Evolutionary conservation across 805 yeast genomes (phyloP), one percentile per base, ranked within the genome.

Genomic region (Hanseniaspora singularis): DNA sequence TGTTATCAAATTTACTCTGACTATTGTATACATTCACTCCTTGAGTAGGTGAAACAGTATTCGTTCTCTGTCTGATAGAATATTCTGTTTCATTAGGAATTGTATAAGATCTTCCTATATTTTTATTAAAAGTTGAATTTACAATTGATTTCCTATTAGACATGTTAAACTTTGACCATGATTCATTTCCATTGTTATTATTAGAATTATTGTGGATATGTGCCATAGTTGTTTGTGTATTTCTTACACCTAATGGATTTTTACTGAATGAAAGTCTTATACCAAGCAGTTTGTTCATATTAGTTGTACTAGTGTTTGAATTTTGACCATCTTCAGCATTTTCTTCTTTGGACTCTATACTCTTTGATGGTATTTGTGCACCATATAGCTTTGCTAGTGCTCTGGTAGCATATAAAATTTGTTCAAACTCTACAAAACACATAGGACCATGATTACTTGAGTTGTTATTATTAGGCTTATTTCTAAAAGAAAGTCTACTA

Each of bases 351-450:
- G n/a, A n/a, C n/a, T n/a, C n/a, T 15, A 33, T 14, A 8, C 19
- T 20, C 22, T 22, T 74, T 58, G 96, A 74, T 26, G 95, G 94
- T 56, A 92, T 71, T 10, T 92, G 86, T 52, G 92, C 72, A 14
- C 98, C 98, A 60, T 92, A 92, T 40, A 92, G 68, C 64, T 88
- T 96, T 27, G 95, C 95, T 50, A 92, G 69, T 0, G 97, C 96
- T 56, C 85, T 73, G 1, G 97, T 86, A 1, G 98, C 98, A 64
- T 76, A 81, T 3, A 82, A 79, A 44, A 92, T 95, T 62, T 89
- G 96, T 56, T 92, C 98, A 67, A 92, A 92, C 68, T 92, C 98
- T 46, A 92, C 98, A 70, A 92, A 92, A 64, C 98, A 92, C 97
- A 92, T 92, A 47, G 98, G 98, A 4, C 98, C 97, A 65, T 82